phyloP scores from a whole-genome alignment of 257 asterid genomes.

The Forsythia viridissima region DNA sequence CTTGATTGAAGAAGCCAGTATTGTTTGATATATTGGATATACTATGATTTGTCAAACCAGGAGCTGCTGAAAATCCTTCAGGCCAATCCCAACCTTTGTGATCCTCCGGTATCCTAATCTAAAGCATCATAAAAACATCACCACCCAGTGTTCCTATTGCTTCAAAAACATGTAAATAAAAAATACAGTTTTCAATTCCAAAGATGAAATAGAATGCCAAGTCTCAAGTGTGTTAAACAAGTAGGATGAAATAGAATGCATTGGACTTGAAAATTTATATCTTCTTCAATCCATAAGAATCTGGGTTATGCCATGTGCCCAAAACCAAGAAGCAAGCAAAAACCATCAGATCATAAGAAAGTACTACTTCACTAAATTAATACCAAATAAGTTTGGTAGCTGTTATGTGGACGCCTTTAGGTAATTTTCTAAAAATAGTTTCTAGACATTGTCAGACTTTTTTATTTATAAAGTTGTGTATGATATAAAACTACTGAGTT shows the following conservation, averaged over 20 bases:
- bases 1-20: constrained; percentile 29
- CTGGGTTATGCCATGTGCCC: background rate
- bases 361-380: background rate
- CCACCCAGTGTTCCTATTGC: constrained; percentile 29
- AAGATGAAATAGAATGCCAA: constrained; percentile 12
- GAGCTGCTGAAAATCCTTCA: constrained; percentile 42
- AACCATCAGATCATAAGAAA: background rate
- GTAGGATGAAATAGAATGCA: background rate
- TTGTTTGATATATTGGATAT: constrained; percentile 27
- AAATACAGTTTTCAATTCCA: constrained; percentile 22
- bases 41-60: constrained; percentile 28
- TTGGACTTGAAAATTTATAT: background rate
- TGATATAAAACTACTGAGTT: background rate
- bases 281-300: background rate
- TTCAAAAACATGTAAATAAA: constrained; percentile 30
- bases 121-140: constrained; percentile 35
- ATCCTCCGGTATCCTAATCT: constrained; percentile 59
- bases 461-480: background rate
- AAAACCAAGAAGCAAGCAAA: background rate
- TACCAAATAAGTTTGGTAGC: background rate
- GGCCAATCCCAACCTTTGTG: constrained; percentile 71
- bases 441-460: background rate
- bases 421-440: background rate
- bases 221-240: background rate
- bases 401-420: background rate